A percentile compares a stretch with the other conserved stretches of the same genome.
Evolutionary conservation across 108 stramenopile species (phyloP).

Genomic region (Conticribra weissflogii): DNA sequence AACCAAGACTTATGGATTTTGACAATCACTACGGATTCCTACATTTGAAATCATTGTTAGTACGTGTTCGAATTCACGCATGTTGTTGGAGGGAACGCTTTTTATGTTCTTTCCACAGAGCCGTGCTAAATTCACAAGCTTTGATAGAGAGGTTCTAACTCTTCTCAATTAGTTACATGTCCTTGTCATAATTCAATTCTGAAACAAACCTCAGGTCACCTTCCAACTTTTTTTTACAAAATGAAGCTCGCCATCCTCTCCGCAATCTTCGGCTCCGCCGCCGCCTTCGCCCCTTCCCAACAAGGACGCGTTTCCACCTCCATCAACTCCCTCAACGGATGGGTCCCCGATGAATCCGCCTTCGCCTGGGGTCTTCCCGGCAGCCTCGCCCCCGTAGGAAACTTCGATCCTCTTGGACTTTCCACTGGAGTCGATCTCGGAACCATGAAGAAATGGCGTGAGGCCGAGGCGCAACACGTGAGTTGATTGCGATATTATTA

Average conservation of each 20-base stretch:
- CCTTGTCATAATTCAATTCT: not conserved
- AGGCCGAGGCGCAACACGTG: not conserved
- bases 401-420: slow-evolving; percentile 79
- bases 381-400: slow-evolving; percentile 51
- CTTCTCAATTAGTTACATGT: not conserved
- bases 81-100: not conserved
- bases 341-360: slow-evolving; percentile 50
- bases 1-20: too few relatives aligned
- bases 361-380: slow-evolving; percentile 72
- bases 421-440: slow-evolving; percentile 40
- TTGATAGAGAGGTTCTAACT: not conserved
- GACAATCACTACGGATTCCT: not conserved
- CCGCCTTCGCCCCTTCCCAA: slow-evolving; percentile 18
- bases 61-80: not conserved
- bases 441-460: slow-evolving; percentile 24
- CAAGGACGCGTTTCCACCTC: not conserved
- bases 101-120: not conserved
- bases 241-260: slow-evolving; percentile 40
- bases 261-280: slow-evolving; percentile 13
- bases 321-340: slow-evolving; percentile 52
- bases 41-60: not conserved
- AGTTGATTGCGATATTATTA: too few relatives aligned
- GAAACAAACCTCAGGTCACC: not conserved
- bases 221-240: not conserved
- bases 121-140: not conserved